Percentiles rank a stretch among this genome's conserved stretches.
Evolutionary conservation across 2,329 filamentous ascomycete species (phyloP).

Genomic region (Aureobasidium mangrovei): DNA sequence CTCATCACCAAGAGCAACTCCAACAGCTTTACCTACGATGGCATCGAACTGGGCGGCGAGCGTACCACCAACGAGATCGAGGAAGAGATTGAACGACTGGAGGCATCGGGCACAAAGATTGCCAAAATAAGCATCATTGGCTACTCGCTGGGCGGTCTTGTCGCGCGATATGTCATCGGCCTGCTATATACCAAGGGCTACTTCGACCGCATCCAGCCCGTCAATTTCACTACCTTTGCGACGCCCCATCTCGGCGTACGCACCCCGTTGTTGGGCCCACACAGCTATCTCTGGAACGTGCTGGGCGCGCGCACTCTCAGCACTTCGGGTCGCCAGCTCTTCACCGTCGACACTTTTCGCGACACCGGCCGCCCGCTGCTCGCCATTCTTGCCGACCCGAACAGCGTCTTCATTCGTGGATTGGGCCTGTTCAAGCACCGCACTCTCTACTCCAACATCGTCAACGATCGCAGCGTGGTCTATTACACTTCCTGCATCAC

Average conservation of each 20-base stretch:
- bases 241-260: conserved; percentile 58
- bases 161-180: conserved; percentile 79
- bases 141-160: conserved; percentile 81
- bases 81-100: conserved; percentile 45
- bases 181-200: conserved; percentile 72
- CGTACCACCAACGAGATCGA: conserved; percentile 57
- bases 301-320: conserved; percentile 73
- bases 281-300: conserved; percentile 56
- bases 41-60: conserved; percentile 61
- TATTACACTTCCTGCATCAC: conserved; percentile 78
- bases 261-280: conserved; percentile 35
- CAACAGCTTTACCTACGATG: conserved; percentile 60
- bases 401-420: conserved; percentile 77
- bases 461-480: conserved; percentile 74
- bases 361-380: conserved; percentile 74
- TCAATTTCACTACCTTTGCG: conserved; percentile 92
- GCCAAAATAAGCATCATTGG: conserved; percentile 78
- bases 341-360: conserved; percentile 77
- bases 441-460: conserved; percentile 74
- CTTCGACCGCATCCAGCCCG: conserved; percentile 69
- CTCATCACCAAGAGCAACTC: conserved; percentile 64
- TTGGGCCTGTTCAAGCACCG: conserved; percentile 67
- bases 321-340: conserved; percentile 77
- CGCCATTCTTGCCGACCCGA: conserved; percentile 69
- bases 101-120: conserved; percentile 58